Percentiles rank a stretch among this genome's conserved stretches.
phyloP scores from a whole-genome alignment of 2,329 filamentous ascomycete genomes.

The Ceratocystis cubensis region DNA sequence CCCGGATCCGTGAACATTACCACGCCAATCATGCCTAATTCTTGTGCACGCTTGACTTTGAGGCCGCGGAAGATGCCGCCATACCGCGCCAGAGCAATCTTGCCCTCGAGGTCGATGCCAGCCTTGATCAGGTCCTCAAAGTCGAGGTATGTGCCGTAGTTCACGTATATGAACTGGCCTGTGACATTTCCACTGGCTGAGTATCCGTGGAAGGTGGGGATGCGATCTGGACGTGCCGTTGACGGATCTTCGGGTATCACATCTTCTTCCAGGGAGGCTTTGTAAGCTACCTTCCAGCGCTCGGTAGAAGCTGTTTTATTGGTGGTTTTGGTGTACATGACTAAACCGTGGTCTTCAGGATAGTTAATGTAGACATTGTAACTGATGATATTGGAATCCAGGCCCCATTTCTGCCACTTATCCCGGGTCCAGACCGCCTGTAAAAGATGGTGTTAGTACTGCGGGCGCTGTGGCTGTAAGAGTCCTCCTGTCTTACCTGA shows the following conservation, averaged over 20 bases:
- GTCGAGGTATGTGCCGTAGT: slow-evolving; percentile 78
- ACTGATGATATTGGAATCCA: slow-evolving; percentile 49
- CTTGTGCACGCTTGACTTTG: slow-evolving; percentile 85
- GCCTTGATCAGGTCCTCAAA: slow-evolving; percentile 68
- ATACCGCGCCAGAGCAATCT: slow-evolving; percentile 79
- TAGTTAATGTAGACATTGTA: slow-evolving; percentile 75
- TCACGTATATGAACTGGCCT: slow-evolving; percentile 73
- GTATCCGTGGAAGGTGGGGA: slow-evolving; percentile 92
- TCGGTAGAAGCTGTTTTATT: slow-evolving; percentile 25
- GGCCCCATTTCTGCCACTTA: slow-evolving; percentile 59
- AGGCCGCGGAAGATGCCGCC: slow-evolving; percentile 77
- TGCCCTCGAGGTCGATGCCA: slow-evolving; percentile 64
- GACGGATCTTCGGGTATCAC: slow-evolving; percentile 73
- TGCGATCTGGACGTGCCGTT: slow-evolving; percentile 53
- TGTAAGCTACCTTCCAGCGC: slow-evolving; percentile 54
- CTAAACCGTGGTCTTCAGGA: slow-evolving; percentile 56
- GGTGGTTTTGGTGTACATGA: slow-evolving; percentile 44
- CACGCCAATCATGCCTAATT: slow-evolving; percentile 76
- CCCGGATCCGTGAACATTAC: slow-evolving; percentile 82
- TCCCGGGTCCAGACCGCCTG: slow-evolving; percentile 62
- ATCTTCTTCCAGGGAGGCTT: slow-evolving; percentile 74
- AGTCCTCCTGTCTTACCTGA: slow-evolving; percentile 35
- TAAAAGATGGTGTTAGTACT: slow-evolving; percentile 16
- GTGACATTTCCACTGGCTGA: slow-evolving; percentile 88
- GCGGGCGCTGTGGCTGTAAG: background rate